phyloP scores from a whole-genome alignment of 306 rosid species.

The Inga laurina region DNA sequence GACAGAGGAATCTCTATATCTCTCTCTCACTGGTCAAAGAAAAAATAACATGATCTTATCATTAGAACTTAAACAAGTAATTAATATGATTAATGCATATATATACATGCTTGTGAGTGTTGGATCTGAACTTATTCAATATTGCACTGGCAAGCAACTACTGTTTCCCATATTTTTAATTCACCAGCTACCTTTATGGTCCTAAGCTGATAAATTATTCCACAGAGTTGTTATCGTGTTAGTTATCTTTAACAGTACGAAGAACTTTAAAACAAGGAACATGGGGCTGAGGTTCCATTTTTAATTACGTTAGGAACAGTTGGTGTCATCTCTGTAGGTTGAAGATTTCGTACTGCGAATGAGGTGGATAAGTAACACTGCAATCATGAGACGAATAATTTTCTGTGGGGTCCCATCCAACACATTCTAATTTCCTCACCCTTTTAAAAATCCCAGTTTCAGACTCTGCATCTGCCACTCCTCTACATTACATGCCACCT shows the following conservation, averaged over 20 bases:
- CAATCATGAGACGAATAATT: conserved; percentile 54
- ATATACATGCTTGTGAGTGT: not conserved
- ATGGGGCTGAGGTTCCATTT: conserved; percentile 22
- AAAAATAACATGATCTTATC: conserved; percentile 37
- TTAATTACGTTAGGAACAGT: conserved; percentile 24
- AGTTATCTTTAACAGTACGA: not conserved
- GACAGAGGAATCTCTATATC: conserved; percentile 30
- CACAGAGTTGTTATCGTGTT: not conserved
- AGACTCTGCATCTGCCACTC: not conserved
- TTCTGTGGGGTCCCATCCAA: conserved; percentile 40
- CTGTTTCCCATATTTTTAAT: conserved; percentile 11
- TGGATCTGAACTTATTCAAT: conserved; percentile 32
- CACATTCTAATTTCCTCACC: not conserved
- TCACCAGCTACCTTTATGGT: conserved; percentile 17
- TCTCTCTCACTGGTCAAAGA: conserved; percentile 41
- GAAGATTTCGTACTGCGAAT: conserved; percentile 40
- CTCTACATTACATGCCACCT: not conserved
- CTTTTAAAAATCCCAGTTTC: not conserved
- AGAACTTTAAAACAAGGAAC: not conserved
- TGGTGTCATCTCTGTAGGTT: conserved; percentile 28
- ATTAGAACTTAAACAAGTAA: conserved; percentile 24
- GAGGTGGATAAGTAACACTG: conserved; percentile 49
- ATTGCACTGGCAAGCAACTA: conserved; percentile 31
- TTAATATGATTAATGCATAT: not conserved
- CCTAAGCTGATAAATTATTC: conserved; percentile 29